phyloP scores from a whole-genome alignment of 1,284 basidiomycete genomes.

The Puccinia novopanici region DNA sequence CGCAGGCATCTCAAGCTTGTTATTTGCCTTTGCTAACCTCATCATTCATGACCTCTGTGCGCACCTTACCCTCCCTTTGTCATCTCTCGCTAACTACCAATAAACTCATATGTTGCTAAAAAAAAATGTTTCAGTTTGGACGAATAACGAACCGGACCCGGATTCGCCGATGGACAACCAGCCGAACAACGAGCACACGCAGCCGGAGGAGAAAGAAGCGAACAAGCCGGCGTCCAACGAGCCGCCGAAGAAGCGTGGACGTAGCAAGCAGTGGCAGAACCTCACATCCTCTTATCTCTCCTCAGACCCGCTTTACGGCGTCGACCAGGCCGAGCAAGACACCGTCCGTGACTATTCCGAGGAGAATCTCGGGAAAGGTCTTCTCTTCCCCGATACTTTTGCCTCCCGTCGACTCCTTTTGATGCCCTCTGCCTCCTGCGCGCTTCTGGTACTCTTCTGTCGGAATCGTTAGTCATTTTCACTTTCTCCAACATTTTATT shows the following conservation, averaged over 20 bases:
- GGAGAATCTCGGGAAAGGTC: conserved; percentile 33
- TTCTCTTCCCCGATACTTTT: conserved; percentile 48
- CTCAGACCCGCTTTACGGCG: conserved; percentile 41
- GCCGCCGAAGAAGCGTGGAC: not conserved
- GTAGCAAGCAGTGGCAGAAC: conserved; percentile 45
- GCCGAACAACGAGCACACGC: not conserved
- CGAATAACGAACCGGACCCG: conserved; percentile 29
- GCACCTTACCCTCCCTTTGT: not conserved
- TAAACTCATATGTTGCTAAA: not conserved
- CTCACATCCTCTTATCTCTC: conserved; percentile 47
- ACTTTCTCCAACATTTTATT: not conserved
- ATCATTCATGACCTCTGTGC: conserved; percentile 50
- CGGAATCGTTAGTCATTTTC: conserved; percentile 36
- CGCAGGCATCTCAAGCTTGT: conserved; percentile 41
- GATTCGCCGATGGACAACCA: conserved; percentile 15
- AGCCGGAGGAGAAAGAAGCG: not conserved
- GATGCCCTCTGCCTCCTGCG: conserved; percentile 46
- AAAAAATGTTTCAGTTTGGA: conserved; percentile 21
- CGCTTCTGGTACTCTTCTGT: conserved; percentile 44
- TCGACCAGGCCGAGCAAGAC: conserved; percentile 27
- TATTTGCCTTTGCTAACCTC: conserved; percentile 48
- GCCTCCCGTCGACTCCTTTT: conserved; percentile 44
- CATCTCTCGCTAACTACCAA: not conserved
- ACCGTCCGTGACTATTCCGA: conserved; percentile 30
- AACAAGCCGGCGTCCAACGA: not conserved